Base-by-base conservation (phyloP, 805 yeast genomes). In the Schwanniomyces pseudopolymorphus region DNA sequence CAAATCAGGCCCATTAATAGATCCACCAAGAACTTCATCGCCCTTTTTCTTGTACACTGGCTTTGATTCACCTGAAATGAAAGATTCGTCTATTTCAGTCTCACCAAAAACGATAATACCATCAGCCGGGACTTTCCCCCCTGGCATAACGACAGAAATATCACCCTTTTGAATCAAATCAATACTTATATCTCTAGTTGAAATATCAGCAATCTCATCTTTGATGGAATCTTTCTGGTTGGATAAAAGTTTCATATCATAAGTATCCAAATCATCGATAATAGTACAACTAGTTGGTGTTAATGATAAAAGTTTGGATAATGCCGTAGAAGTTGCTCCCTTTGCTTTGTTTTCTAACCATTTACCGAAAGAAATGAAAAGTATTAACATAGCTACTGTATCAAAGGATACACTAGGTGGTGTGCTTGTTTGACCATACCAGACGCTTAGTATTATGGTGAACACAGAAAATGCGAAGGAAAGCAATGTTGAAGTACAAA, bases 311-410 rank as follows among this genome's bases (percentile, higher is more conserved):
- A 94, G 74, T 53, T 83, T 81, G 0, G 97, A 85, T 35, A 94
- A 74, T 0, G 98, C 96, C 2, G 88, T 79, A 0, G 97, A 88
- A 0, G 98, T 94, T 48, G 87, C 89, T 3, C 98, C 96, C 60
- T 94, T 89, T 2, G 99, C 98, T 52, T 79, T 82, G 64, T 87
- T 88, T 60, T 94, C 99, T 19, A 91, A 71, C 79, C 88, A 87
- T 67, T 94, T 92, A 2, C 99, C 99, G 39, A 90, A 69, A 7
- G 94, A 79, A 22, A 94, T 90, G 63, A 90, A 94, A 4, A 84
- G 69, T 42, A 92, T 76, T 36, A 94, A 74, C 95, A 95, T 89
- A 13, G 85, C 82, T 1, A 89, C 77, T 0, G 98, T 90, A 48
- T 89, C 97, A 71, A 94, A 91, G 28, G 90, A 72, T 0, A 85